A percentile compares a stretch with the other conserved stretches of the same genome.
Conservation (phyloP, 768 basidiomycete genomes). For the Hydnomerulius pinastri region DNA sequence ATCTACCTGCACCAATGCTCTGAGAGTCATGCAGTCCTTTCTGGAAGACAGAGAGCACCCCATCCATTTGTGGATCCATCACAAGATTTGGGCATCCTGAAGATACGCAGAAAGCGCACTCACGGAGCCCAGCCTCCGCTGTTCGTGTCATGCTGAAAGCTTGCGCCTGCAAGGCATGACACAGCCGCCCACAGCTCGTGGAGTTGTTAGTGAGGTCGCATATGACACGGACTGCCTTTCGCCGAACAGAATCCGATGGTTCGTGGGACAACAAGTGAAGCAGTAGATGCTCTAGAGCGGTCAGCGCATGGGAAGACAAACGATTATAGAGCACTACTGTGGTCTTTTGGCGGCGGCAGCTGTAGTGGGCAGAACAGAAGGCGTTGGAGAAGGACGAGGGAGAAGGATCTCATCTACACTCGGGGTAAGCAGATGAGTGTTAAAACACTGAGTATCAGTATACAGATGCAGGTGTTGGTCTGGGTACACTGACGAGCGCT, state of each 20-base stretch:
- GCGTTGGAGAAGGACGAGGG: slow-evolving; percentile 76
- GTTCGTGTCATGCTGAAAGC: slow-evolving; percentile 61
- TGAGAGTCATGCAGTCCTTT: slow-evolving; percentile 67
- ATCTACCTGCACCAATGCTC: slow-evolving; percentile 58
- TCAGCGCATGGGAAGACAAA: slow-evolving; percentile 63
- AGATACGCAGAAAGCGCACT: slow-evolving; percentile 72
- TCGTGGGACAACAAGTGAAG: slow-evolving; percentile 71
- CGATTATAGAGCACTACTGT: slow-evolving; percentile 77
- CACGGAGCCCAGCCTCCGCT: slow-evolving; percentile 40
- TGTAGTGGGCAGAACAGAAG: slow-evolving; percentile 62
- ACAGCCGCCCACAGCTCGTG: slow-evolving; percentile 74
- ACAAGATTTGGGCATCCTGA: slow-evolving; percentile 74
- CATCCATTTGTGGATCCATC: slow-evolving; percentile 73
- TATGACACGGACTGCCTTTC: slow-evolving; percentile 73
- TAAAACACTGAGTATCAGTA: too few species aligned
- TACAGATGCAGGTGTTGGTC: too few species aligned
- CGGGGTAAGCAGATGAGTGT: too few species aligned
- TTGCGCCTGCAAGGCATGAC: slow-evolving; percentile 79
- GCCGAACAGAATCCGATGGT: slow-evolving; percentile 54
- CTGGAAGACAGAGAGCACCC: slow-evolving; percentile 65
- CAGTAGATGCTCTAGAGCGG: slow-evolving; percentile 69
- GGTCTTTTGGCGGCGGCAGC: slow-evolving; percentile 32
- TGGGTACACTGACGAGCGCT: too few species aligned
- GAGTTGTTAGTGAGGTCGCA: slow-evolving; percentile 75
- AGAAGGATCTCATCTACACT: slow-evolving; percentile 80